phyloP scores from a whole-genome alignment of 345 rosid genomes.

The Firmiana major region DNA sequence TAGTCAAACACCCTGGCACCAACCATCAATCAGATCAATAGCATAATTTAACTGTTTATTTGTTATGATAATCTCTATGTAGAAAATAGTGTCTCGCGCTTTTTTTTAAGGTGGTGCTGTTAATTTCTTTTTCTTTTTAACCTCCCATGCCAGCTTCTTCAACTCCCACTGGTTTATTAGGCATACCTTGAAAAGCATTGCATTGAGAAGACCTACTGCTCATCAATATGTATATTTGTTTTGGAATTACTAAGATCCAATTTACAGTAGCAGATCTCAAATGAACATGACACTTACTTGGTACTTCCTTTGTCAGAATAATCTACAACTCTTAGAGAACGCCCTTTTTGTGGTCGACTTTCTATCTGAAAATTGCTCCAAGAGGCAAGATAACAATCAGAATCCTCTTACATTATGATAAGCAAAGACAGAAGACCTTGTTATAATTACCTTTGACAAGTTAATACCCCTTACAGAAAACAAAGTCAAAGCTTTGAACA shows the following conservation, averaged over 20 bases:
- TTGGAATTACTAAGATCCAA: background rate
- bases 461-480: slow-evolving; percentile 79
- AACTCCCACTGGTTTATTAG: background rate
- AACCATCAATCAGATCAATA: slow-evolving; percentile 9
- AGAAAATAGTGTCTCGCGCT: background rate
- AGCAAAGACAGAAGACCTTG: background rate
- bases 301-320: slow-evolving; percentile 77
- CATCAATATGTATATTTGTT: background rate
- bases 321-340: slow-evolving; percentile 75
- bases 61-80: too few species aligned
- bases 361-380: slow-evolving; percentile 58
- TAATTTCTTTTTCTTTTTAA: background rate
- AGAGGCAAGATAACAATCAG: background rate
- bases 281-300: slow-evolving; percentile 42
- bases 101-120: background rate
- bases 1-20: slow-evolving; percentile 59
- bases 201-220: background rate
- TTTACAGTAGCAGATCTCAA: background rate
- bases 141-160: background rate
- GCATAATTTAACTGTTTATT: too few species aligned
- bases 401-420: background rate
- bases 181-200: background rate
- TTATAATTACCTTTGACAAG: slow-evolving; percentile 60
- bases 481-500: slow-evolving; percentile 87
- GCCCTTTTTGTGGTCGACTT: slow-evolving; percentile 78